phyloP scores from a whole-genome alignment of 139 green algal species.

The Eudorina sp. region DNA sequence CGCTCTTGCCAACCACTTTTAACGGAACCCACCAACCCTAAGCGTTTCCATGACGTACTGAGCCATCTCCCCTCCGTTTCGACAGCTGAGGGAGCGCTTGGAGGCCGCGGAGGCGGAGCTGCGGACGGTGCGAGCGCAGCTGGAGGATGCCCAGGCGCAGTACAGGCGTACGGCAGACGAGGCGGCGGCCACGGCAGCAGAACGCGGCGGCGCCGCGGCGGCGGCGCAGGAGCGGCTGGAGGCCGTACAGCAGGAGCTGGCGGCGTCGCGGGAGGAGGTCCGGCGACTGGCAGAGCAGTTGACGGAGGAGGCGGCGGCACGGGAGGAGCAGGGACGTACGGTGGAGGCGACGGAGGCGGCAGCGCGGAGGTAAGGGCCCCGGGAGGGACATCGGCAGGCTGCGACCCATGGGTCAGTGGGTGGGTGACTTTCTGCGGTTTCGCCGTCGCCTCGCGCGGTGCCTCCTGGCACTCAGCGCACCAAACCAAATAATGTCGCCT shows the following conservation, averaged over 20 bases:
- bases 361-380: neutral
- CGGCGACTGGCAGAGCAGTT: neutral
- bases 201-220: neutral
- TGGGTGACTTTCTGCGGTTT: no score
- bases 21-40: no score
- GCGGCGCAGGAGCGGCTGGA: neutral
- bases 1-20: no score
- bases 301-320: neutral
- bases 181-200: neutral
- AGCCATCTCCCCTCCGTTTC: neutral
- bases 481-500: no score
- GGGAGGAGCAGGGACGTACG: neutral
- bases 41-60: no score
- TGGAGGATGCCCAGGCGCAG: neutral
- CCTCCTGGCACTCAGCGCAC: no score
- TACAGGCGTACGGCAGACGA: neutral
- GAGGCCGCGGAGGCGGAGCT: neutral
- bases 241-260: slow-evolving; percentile 11
- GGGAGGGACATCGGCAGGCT: no score
- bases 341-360: neutral
- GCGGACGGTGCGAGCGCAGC: neutral
- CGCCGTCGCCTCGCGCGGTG: no score
- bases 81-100: slow-evolving; percentile 12
- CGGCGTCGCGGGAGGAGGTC: neutral
- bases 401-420: no score